Conservation (phyloP, 192 early-diverging fungal species). For the Haplosporangium gracile region DNA sequence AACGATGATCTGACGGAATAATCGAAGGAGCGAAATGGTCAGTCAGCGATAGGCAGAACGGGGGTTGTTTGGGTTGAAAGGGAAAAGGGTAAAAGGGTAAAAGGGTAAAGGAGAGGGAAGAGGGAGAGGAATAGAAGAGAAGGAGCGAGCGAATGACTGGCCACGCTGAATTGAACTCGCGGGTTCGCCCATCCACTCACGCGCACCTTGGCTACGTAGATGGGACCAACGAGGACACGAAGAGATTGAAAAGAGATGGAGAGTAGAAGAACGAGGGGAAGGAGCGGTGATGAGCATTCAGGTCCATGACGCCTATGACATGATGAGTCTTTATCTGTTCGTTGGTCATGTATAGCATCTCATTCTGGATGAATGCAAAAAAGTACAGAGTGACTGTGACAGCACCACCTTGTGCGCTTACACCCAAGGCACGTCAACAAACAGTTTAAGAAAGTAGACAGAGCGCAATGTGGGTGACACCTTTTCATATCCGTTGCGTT, state of each 20-base stretch:
- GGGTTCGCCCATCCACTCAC: neutral
- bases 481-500: neutral
- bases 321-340: neutral
- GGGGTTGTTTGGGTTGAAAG: neutral
- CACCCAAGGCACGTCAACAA: neutral
- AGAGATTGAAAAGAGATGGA: neutral
- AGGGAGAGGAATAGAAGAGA: neutral
- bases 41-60: neutral
- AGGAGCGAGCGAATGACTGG: neutral
- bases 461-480: neutral
- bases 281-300: neutral
- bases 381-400: neutral
- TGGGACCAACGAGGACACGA: neutral
- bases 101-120: neutral
- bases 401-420: neutral
- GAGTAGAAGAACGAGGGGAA: neutral
- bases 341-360: neutral
- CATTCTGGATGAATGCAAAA: neutral
- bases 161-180: neutral
- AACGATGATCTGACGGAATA: slow-evolving; percentile 2
- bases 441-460: neutral
- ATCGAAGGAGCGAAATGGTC: neutral
- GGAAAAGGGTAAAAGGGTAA: neutral
- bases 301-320: neutral
- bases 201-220: neutral